These are phyloP conservation scores for Bryopsis sp. DNA, from an alignment of 139 green algal species.

Conservation along the genomic window DNA sequence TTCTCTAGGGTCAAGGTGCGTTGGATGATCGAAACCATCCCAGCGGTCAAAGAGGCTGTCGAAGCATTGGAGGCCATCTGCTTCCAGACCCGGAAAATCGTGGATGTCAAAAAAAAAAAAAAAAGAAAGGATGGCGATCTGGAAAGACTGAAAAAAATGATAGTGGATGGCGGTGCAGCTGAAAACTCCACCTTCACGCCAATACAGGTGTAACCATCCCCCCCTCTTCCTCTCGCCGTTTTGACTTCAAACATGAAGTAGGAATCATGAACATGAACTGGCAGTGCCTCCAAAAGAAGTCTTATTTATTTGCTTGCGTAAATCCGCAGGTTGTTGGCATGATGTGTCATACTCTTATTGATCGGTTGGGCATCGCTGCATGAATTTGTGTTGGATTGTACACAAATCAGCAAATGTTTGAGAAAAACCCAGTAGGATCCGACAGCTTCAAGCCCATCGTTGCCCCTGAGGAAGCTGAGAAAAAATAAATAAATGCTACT, in stretches of 20 bases:
- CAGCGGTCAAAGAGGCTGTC: slow-evolving; percentile 46
- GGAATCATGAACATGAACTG: too few relatives aligned
- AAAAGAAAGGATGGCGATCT: slow-evolving; percentile 29
- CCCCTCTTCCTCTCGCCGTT: background rate
- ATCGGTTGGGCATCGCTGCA: too few relatives aligned
- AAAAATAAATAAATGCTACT: too few relatives aligned
- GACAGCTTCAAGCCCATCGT: slow-evolving; percentile 18
- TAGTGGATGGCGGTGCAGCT: slow-evolving; percentile 84
- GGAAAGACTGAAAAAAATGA: slow-evolving; percentile 42
- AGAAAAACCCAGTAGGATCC: background rate
- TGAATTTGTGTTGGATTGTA: slow-evolving; percentile 78
- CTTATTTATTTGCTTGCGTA: background rate
- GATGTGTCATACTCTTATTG: too few relatives aligned
- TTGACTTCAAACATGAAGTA: too few relatives aligned
- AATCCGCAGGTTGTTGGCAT: background rate
- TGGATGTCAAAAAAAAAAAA: slow-evolving; percentile 91
- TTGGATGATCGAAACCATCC: slow-evolving; percentile 86
- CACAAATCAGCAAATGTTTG: slow-evolving; percentile 39
- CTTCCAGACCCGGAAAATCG: slow-evolving; percentile 85
- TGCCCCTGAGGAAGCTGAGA: slow-evolving; percentile 22
- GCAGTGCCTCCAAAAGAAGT: too few relatives aligned
- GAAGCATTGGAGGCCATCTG: slow-evolving; percentile 84
- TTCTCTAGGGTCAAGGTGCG: slow-evolving; percentile 88
- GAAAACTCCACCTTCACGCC: slow-evolving; percentile 90
- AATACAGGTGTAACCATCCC: slow-evolving; percentile 53